These are phyloP conservation scores for Kwoniella dejecticola DNA, from an alignment of 768 basidiomycete genomes.

Conservation along the genomic window DNA sequence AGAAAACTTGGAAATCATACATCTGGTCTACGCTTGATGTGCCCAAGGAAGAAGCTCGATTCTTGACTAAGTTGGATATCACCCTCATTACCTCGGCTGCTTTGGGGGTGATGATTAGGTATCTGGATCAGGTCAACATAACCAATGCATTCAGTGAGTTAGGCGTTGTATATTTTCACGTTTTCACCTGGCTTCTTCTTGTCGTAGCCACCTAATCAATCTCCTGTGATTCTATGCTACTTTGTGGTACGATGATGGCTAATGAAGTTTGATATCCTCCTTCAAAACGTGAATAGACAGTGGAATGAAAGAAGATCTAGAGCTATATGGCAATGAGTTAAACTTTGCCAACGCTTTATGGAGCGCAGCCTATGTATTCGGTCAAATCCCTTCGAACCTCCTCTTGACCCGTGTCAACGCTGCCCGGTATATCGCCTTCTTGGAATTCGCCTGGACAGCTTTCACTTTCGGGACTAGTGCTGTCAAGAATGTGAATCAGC, in stretches of 20 bases:
- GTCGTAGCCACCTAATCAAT: no score
- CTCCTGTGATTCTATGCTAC: no score
- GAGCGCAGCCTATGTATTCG: slow-evolving; percentile 42
- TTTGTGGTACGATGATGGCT: no score
- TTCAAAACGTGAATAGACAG: slow-evolving; percentile 10
- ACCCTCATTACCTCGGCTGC: slow-evolving; percentile 37
- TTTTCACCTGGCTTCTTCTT: no score
- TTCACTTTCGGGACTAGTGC: slow-evolving; percentile 40
- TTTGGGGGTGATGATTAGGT: slow-evolving; percentile 42
- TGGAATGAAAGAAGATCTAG: slow-evolving; percentile 49
- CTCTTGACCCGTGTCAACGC: slow-evolving; percentile 33
- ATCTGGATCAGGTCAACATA: slow-evolving; percentile 44
- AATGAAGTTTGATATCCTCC: neutral
- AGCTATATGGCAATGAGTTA: slow-evolving; percentile 43
- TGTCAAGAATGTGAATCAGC: slow-evolving; percentile 31
- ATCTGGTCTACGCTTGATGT: slow-evolving; percentile 40
- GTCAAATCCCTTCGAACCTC: slow-evolving; percentile 41
- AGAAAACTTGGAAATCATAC: slow-evolving; percentile 34
- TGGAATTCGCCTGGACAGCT: slow-evolving; percentile 40
- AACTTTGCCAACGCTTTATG: slow-evolving; percentile 46
- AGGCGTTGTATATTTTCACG: no score
- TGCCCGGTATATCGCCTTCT: slow-evolving; percentile 38
- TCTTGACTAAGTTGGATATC: slow-evolving; percentile 41
- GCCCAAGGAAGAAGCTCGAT: slow-evolving; percentile 28
- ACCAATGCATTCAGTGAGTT: slow-evolving; percentile 46